Percentiles rank a stretch among this genome's conserved stretches.
Conservation (phyloP, 2,329 filamentous ascomycete genomes). For the Ascochyta viciae-villosae region DNA sequence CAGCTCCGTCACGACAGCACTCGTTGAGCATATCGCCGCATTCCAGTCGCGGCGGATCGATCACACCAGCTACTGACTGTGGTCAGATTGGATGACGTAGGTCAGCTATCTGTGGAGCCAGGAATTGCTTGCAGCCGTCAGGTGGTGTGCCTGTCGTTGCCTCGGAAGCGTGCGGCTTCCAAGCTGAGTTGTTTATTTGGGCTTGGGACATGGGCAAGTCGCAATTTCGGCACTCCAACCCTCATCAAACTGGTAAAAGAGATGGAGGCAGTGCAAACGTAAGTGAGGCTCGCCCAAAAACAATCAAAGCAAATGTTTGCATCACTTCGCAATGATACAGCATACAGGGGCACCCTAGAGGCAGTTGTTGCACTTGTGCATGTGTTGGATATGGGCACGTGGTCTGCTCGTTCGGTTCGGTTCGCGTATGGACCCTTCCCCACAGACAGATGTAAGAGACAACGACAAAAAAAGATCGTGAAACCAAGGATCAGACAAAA, state of each 20-base stretch:
- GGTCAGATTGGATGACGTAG: conserved; percentile 5
- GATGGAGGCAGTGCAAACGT: conserved; percentile 5
- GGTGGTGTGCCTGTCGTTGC: conserved; percentile 14
- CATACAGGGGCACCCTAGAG: neutral
- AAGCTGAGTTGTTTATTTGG: conserved; percentile 19
- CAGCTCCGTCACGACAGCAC: neutral
- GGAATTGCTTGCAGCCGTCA: conserved; percentile 29
- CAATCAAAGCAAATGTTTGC: neutral
- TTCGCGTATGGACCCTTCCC: neutral
- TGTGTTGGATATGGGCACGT: neutral
- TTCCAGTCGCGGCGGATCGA: conserved; percentile 13
- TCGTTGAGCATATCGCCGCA: conserved; percentile 16
- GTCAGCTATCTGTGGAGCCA: conserved; percentile 16
- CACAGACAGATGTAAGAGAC: neutral
- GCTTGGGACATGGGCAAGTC: conserved; percentile 25
- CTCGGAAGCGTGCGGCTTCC: conserved; percentile 13
- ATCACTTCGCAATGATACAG: neutral
- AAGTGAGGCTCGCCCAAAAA: neutral
- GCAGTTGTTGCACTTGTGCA: neutral
- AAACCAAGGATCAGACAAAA: neutral
- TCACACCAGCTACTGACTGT: conserved; percentile 1
- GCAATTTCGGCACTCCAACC: conserved; percentile 37
- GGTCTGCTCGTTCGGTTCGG: neutral
- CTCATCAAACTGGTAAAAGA: conserved; percentile 20
- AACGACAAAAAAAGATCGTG: neutral